Base-by-base conservation (phyloP, 805 yeast genomes). In the Candida parachauliodes region DNA sequence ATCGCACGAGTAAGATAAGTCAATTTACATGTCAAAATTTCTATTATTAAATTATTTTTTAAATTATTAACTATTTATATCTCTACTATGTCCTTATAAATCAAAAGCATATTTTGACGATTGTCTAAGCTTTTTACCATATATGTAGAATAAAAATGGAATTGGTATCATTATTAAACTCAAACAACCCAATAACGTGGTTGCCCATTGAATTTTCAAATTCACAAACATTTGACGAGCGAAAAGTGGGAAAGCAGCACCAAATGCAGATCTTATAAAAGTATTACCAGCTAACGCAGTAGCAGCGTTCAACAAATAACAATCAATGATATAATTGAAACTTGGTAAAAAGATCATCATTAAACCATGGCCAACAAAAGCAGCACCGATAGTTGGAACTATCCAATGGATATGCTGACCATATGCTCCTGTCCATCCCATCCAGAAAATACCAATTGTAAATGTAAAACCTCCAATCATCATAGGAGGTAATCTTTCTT, bases 371-470 rank as follows among this genome's bases (percentile, higher is more conserved):
- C 69, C 70, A 36, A 58, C 44, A 32, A 52, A 51, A 1, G 64
- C 53, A 3, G 78, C 77, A 37, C 76, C 70, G 15, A 74, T 47
- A 7, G 66, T 65, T n/a, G 79, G 69, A 5, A 79, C 83, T 31
- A 79, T 81, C 91, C 91, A 88, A 54, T 82, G 95, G 26, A 86
- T 76, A n/a, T 60, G 60, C 24, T 80, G 59, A 34, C 76, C 81
- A 59, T 80, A 88, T 45, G 77, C 74, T 54, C 95, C 96, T 8
- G 91, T 68, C 96, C 96, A 88, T 40, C 85, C 77, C 57, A 88
- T 70, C 95, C 95, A 84, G 51, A 88, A 70, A 44, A 88, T 65
- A 37, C 96, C 96, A 37, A 77, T 67, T 20, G 94, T 83, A 66
- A 88, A 86, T 7, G 73, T 54, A 37, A 85, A 46, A 17, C 81